Percentiles rank a stretch among this genome's conserved stretches.
Evolutionary conservation across 306 rosid species (phyloP).

Genomic region (Vigna reflexopilosa): DNA sequence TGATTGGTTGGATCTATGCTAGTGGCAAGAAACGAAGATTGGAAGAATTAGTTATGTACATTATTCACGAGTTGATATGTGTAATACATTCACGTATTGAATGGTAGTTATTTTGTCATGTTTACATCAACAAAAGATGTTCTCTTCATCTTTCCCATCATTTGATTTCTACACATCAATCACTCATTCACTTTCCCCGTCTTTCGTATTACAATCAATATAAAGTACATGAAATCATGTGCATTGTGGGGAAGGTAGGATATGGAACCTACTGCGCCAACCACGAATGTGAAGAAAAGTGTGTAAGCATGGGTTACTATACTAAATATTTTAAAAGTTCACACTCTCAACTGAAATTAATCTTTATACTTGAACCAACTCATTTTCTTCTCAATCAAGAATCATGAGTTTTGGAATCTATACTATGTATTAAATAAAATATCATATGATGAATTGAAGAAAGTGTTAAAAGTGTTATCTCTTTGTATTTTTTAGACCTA

Average conservation of each 20-base stretch:
- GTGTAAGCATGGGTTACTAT: not conserved
- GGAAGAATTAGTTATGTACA: constrained; percentile 45
- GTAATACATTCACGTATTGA: constrained; percentile 34
- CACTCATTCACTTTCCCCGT: not conserved
- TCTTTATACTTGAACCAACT: not conserved
- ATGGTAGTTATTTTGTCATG: constrained; percentile 32
- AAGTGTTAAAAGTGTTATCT: not conserved
- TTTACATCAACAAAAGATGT: constrained; percentile 33
- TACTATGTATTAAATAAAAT: too few species aligned
- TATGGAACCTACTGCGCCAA: not conserved
- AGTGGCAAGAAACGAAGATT: constrained; percentile 35
- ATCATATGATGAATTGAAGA: not conserved
- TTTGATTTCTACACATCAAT: not conserved
- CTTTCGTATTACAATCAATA: not conserved
- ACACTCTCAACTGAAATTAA: too few species aligned
- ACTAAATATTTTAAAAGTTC: too few species aligned
- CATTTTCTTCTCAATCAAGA: not conserved
- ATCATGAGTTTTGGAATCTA: too few species aligned
- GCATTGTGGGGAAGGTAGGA: not conserved
- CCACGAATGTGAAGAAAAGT: not conserved
- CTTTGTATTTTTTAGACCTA: not conserved
- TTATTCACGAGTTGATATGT: constrained; percentile 45
- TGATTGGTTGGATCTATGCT: constrained; percentile 27
- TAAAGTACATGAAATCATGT: not conserved
- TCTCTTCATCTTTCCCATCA: not conserved